Evolutionary conservation across 2,329 filamentous ascomycete species (phyloP).

Genomic region (Colletotrichum trifolii): DNA sequence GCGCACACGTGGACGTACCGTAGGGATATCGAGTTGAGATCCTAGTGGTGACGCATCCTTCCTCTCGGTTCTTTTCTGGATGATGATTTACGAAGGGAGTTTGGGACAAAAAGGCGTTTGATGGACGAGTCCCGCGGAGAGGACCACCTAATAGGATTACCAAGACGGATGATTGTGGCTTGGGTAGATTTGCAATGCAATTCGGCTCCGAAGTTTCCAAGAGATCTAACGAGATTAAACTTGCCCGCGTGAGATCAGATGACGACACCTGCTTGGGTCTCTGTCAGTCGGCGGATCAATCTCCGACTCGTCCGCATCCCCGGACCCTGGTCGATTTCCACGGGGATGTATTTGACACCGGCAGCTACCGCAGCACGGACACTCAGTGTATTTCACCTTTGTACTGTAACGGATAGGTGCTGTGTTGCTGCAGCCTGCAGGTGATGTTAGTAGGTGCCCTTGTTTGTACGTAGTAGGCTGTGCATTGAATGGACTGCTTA

Average conservation of each 20-base stretch:
- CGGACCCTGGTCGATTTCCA: not conserved
- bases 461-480: too few relatives aligned
- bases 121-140: not conserved
- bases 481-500: too few relatives aligned
- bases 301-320: conserved; percentile 1
- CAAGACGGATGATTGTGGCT: not conserved
- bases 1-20: conserved; percentile 36
- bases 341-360: conserved; percentile 5
- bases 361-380: conserved; percentile 12
- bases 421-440: too few relatives aligned
- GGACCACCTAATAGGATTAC: not conserved
- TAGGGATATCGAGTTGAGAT: conserved; percentile 31
- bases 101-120: not conserved
- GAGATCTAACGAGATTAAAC: too few relatives aligned
- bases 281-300: not conserved
- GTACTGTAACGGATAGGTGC: too few relatives aligned
- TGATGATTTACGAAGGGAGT: not conserved
- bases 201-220: not conserved
- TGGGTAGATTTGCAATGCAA: not conserved
- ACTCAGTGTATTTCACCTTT: not conserved
- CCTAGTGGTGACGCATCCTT: not conserved
- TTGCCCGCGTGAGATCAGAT: conserved; percentile 2
- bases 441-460: too few relatives aligned
- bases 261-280: not conserved
- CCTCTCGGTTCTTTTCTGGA: not conserved